Conservation (phyloP, 257 asterid species). For the Plantago ovata region DNA sequence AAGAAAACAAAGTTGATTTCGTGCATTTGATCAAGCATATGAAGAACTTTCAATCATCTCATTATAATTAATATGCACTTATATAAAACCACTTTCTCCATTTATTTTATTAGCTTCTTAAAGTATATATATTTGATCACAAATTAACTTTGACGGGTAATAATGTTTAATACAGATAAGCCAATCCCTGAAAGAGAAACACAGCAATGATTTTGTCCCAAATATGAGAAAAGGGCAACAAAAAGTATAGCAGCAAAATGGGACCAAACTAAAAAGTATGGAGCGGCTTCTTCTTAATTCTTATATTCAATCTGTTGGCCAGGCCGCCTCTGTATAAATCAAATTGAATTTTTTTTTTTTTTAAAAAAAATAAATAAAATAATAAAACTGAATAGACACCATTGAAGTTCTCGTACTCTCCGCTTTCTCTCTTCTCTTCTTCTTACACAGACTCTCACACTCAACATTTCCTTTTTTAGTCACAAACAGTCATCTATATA, state of each 20-base stretch:
- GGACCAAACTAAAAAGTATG: conserved; percentile 8
- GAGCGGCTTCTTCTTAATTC: background rate
- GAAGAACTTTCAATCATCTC: no score
- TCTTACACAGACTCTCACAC: background rate
- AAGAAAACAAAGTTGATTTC: no score
- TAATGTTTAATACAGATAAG: background rate
- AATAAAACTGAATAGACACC: conserved; percentile 20
- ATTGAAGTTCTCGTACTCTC: conserved; percentile 40
- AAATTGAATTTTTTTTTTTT: conserved; percentile 17
- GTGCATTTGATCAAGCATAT: no score
- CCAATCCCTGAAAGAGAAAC: background rate
- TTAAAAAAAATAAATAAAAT: background rate
- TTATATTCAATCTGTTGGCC: conserved; percentile 26
- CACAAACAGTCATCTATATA: background rate
- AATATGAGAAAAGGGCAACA: conserved; percentile 10
- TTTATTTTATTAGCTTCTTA: no score
- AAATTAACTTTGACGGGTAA: no score
- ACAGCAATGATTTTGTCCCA: background rate
- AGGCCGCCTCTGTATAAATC: conserved; percentile 41
- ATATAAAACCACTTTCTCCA: no score
- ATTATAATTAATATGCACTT: no score
- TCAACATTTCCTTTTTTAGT: background rate
- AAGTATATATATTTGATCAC: no score
- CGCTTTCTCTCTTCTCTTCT: conserved; percentile 23
- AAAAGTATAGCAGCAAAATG: background rate